These are phyloP conservation scores for Penicillium sp. DNA, from an alignment of 2,329 filamentous ascomycete species.

Conservation along the genomic window DNA sequence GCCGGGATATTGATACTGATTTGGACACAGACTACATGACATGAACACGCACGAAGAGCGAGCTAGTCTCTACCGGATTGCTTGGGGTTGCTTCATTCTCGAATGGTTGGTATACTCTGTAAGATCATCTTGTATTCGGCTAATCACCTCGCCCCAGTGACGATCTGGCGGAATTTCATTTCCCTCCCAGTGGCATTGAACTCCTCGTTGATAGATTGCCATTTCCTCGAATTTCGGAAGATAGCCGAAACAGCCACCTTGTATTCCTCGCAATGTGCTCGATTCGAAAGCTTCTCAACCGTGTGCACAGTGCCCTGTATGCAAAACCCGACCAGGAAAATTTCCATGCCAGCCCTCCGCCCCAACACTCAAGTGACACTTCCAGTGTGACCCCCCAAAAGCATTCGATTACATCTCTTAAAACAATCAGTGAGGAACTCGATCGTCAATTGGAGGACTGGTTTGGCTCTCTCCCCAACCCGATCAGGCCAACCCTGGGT, in stretches of 20 bases:
- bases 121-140: neutral
- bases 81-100: slow-evolving; percentile 16
- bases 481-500: slow-evolving; percentile 12
- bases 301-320: slow-evolving; percentile 11
- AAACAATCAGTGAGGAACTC: slow-evolving; percentile 12
- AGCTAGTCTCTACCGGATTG: slow-evolving; percentile 9
- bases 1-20: neutral
- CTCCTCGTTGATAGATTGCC: slow-evolving; percentile 11
- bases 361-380: neutral
- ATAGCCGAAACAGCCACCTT: slow-evolving; percentile 6
- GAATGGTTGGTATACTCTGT: slow-evolving; percentile 8
- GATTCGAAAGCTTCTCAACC: slow-evolving; percentile 13
- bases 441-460: slow-evolving; percentile 12
- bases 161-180: slow-evolving; percentile 16
- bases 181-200: slow-evolving; percentile 14
- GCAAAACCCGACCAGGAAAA: slow-evolving; percentile 12
- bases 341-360: neutral
- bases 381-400: neutral
- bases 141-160: slow-evolving; percentile 4
- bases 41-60: slow-evolving; percentile 5
- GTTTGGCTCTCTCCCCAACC: slow-evolving; percentile 11
- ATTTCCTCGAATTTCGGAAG: slow-evolving; percentile 12
- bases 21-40: slow-evolving; percentile 8
- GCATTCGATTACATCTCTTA: slow-evolving; percentile 9
- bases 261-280: slow-evolving; percentile 17